Evolutionary conservation across 2,329 filamentous ascomycete genomes (phyloP), one percentile per base, ranked within the genome.

Genomic region (Fusarium piperis): DNA sequence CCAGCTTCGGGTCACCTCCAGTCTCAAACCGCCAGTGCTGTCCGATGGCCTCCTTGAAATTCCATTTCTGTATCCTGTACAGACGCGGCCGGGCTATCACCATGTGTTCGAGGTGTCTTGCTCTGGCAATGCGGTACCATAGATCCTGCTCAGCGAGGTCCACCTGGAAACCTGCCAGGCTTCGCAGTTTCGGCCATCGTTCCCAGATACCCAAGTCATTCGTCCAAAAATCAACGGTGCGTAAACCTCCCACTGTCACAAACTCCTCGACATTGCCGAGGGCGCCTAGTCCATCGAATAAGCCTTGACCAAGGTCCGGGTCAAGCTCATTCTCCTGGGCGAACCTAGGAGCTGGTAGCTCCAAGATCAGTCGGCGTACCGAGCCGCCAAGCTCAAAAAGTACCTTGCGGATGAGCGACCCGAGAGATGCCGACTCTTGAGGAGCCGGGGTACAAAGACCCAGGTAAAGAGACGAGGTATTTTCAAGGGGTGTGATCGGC

Each of bases 91-190:
- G 61, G 4, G 60, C 41, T 2, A 73, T 33, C 0, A 73, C 60
- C 3, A 73, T 18, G 4, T 68, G 52, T 12, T 65, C 53, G 2
- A 73, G 48, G 2, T 48, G 51, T 10, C 58, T 68, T 10, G 51
- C 44, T 20, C 39, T 67, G 5, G 70, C 61, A 0, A 73, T 20
- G 2, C 71, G 71, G 18, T 33, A 30, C 71, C 71, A 73, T 13
- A 73, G 68, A 4, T 18, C 36, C 15, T 64, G 59, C 13, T 71
- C 71, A 28, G 61, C 53, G 1, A 73, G 20, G 11, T 69, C 71
- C 20, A 72, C 23, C 16, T 67, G 62, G n/a, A 72, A 74, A 0
- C 61, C 71, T 5, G 71, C 71, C 2, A 73, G 20, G 12, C 65
- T 55, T 3, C 58, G 51, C 3, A 73, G 11, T 0, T 59, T 71